Evolutionary conservation across 148 eudicot species (phyloP), one percentile per base, ranked within the genome.

Genomic region (Amaranthus hypochondriacus): DNA sequence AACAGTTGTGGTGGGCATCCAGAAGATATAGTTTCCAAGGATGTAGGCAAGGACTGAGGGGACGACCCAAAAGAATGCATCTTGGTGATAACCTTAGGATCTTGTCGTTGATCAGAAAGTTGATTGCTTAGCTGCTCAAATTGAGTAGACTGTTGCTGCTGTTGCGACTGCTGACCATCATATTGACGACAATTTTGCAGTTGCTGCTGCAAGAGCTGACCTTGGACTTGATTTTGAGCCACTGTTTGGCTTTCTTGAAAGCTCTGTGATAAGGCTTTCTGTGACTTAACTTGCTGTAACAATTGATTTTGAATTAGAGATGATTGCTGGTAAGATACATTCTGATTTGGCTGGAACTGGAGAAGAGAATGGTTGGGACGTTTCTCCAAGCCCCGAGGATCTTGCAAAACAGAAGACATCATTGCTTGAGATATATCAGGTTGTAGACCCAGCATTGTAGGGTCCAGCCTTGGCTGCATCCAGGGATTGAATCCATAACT

Each of bases 391-490:
- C 77, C 72, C 72, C 87, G 76, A 10, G 84, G 78, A 53, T 87
- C 92, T 73, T 90, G 93, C 68, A 90, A 69, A 63, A 86, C 86
- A 48, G 97, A 84, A 81, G 90, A 83, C 56, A 90, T 87, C 87
- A 87, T 87, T 60, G 84, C 77, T 80, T 89, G 93, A 76, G 84
- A 87, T 15, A 89, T 73, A 79, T 93, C 87, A 75, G 79, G 78
- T 66, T 85, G 92, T 79, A 85, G 73, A 73, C 85, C 84, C 11
- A 88, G 77, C 83, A 91, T 80, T 43, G 91, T 84, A 73, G 86
- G 64, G 74, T 87, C 96, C n/a, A 91, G 72, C 79, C 88, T 84
- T 55, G 92, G 87, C 75, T 93, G 96, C 94, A 89, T 85, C 88
- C 89, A 89, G 3, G 96, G 88, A 2, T 74, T 65, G 47, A 82